phyloP scores from a whole-genome alignment of 192 early-diverging fungal species.

The Backusella luteola region DNA sequence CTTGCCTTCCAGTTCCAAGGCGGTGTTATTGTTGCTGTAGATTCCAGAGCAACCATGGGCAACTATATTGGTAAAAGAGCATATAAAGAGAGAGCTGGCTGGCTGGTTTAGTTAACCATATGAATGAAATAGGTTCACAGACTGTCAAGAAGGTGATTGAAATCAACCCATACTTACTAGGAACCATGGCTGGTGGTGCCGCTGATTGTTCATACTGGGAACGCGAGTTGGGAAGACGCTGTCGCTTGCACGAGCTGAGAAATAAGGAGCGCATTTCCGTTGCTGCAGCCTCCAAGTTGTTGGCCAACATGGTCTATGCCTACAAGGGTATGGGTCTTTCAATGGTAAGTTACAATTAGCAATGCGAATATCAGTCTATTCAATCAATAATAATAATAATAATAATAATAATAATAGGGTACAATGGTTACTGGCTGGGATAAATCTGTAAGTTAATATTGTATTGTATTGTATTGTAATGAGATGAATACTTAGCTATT shows the following conservation, averaged over 20 bases:
- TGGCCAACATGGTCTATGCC: constrained; percentile 94
- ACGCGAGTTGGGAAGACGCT: constrained; percentile 92
- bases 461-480: background rate
- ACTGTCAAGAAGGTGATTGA: constrained; percentile 99
- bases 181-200: constrained; percentile 99
- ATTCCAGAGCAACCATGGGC: constrained; percentile 95
- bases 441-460: constrained; percentile 59
- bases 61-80: constrained; percentile 72
- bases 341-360: constrained; percentile 54
- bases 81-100: too few species aligned
- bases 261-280: constrained; percentile 99
- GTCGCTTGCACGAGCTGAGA: constrained; percentile 91
- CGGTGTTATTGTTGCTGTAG: constrained; percentile 93
- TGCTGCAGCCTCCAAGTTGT: constrained; percentile 94
- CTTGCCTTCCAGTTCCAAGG: constrained; percentile 95
- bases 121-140: constrained; percentile 72
- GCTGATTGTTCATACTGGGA: constrained; percentile 99
- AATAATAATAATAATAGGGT: constrained; percentile 56
- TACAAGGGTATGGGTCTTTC: constrained; percentile 99
- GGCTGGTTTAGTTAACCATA: background rate
- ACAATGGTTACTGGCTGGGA: constrained; percentile 99
- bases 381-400: background rate
- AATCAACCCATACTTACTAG: constrained; percentile 97
- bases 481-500: background rate
- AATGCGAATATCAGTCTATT: background rate